Conservation (phyloP, 1,284 basidiomycete species). For the Melampsora occidentalis region DNA sequence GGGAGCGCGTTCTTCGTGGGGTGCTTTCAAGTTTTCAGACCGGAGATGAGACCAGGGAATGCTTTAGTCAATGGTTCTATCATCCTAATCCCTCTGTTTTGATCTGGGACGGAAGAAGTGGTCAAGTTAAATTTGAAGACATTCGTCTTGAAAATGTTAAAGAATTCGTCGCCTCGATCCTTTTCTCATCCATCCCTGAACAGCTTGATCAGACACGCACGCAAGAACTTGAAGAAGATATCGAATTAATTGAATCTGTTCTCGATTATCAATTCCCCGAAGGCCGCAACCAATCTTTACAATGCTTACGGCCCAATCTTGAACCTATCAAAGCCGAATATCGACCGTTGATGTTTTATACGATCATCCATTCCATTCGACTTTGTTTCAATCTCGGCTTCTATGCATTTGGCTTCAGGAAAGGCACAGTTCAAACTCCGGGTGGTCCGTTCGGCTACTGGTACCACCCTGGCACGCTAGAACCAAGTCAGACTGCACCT, state of each 20-base stretch:
- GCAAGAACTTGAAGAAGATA: background rate
- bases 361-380: background rate
- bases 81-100: background rate
- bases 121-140: conserved; percentile 4
- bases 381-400: background rate
- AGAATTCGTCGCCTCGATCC: background rate
- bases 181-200: background rate
- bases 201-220: background rate
- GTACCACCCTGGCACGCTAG: conserved; percentile 3
- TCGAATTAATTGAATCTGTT: background rate
- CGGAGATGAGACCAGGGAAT: too few relatives aligned
- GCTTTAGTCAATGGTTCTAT: conserved; percentile 6
- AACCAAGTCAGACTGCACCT: background rate
- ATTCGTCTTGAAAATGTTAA: background rate
- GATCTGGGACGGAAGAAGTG: background rate
- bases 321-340: conserved; percentile 19
- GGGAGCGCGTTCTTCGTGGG: background rate
- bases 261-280: background rate
- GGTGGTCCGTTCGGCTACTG: background rate
- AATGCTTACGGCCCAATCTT: conserved; percentile 5
- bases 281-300: background rate
- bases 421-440: background rate
- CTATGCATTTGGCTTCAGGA: background rate
- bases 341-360: conserved; percentile 21
- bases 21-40: background rate